Base-by-base conservation (phyloP, 2,329 filamentous ascomycete genomes). In the Aureobasidium zeae region DNA sequence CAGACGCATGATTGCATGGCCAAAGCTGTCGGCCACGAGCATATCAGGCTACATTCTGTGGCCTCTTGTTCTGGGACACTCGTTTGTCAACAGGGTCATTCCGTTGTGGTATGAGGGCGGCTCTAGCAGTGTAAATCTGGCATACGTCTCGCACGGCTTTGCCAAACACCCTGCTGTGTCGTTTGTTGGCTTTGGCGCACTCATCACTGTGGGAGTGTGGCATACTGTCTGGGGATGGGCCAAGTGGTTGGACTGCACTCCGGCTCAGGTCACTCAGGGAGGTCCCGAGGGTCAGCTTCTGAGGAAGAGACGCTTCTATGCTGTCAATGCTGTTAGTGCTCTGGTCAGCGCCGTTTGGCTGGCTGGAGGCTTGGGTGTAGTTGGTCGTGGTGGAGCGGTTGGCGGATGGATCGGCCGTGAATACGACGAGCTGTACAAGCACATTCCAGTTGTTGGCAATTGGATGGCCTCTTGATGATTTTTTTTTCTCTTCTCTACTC, bases 191-290 rank as follows among this genome's bases (percentile, higher is more conserved):
- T 94, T 93, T 60, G 56, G 68, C 1, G 72, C 78, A 2, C 68
- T 95, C 36, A 67, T 94, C 5, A 68, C 67, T 12, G 64, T 81
- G 0, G 83, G 79, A 0, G 79, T 76, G 17, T 84, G 79, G 48
- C 88, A 95, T 65, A 79, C 88, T 60, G 76, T 84, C 6, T 93
- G 86, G 77, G 88, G 88, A 2, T 77, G 78, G 64, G 84, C 86
- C n/a, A 82, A 77, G 61, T 95, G 86, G 83, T 66, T 88, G 48
- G 78, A 78, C 0, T 68, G 74, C 34, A 71, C 79, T 38, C 80
- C 81, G 15, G 69, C 71, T 2, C 50, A 73, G 62, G 54, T 76
- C 61, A 66, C 67, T 53, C 59, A 63, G 54, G 58, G 69, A 58
- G 67, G 66, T 59, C 63, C 54, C 58, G 63, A 66, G 54, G 70